Evolutionary conservation across 1,284 basidiomycete genomes (phyloP), one percentile per base, ranked within the genome.

Genomic region (Fomitopsis pinicola): DNA sequence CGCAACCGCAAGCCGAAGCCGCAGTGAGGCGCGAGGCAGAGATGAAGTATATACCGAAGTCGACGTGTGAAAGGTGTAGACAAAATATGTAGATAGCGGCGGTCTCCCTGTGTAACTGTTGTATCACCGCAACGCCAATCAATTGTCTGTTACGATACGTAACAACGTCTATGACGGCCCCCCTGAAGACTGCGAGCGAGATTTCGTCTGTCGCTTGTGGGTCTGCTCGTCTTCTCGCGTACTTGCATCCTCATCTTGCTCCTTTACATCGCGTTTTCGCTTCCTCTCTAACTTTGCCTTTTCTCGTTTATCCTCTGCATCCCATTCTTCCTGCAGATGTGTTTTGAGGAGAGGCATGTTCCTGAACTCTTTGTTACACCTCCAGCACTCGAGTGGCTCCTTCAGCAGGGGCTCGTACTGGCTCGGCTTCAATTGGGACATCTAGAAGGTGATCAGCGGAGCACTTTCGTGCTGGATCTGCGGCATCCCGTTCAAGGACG

Each of bases 301-400:
- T 45, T 56, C 54, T 61, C 73, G 74, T 58, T 74, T 72, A 15
- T 71, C 73, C 59, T 80, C 67, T 55, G 75, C 76, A 44, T 85
- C 78, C 78, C 80, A 91, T 67, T 91, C 87, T 58, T 80, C 76
- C 68, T 85, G 78, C 17, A 95, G 76, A 68, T 95, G 91, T 10
- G 71, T 71, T 71, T 95, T 96, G 42, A 98, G 78, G 52, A 78
- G 75, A 0, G 94, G 93, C 59, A 97, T 91, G 60, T 87, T 94
- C 67, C 82, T 85, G 72, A 87, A 80, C 42, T 75, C 72, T 54
- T 80, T 74, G 35, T 79, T 75, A 72, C 92, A 94, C 60, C 80
- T 82, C 75, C 86, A 90, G 70, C 94, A 95, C 6, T 73, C 69
- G 5, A 97, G 80, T 45, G 78, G 75, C 28, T 82, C 81, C 64